These are phyloP conservation scores for Eremothecium coryli DNA, from an alignment of 1,139 yeast genomes.

Conservation along the genomic window DNA sequence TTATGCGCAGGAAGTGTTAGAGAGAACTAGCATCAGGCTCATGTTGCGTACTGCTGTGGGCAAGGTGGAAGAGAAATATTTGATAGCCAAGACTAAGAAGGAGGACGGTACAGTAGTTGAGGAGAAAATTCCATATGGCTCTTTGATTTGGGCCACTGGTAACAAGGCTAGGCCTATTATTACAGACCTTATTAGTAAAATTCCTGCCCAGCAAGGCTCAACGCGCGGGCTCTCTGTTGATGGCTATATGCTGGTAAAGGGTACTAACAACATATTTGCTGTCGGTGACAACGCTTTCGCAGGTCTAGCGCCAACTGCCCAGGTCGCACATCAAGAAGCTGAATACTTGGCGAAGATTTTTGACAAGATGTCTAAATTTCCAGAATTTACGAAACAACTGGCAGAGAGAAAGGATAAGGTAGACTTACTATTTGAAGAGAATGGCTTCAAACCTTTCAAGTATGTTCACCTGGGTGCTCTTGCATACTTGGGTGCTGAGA, in stretches of 20 bases:
- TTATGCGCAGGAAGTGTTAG: conserved; percentile 75
- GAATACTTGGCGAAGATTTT: conserved; percentile 69
- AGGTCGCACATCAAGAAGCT: conserved; percentile 95
- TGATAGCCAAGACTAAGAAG: conserved; percentile 64
- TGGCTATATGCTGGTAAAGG: conserved; percentile 75
- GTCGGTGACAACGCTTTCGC: conserved; percentile 89
- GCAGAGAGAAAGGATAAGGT: conserved; percentile 30
- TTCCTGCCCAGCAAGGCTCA: conserved; percentile 79
- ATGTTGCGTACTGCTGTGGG: conserved; percentile 81
- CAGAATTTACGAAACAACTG: conserved; percentile 45
- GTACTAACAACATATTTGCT: conserved; percentile 74
- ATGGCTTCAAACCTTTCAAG: conserved; percentile 48
- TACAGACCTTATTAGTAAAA: conserved; percentile 57
- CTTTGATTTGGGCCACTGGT: conserved; percentile 97
- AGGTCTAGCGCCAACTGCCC: conserved; percentile 92
- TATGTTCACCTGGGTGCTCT: conserved; percentile 67
- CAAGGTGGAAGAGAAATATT: conserved; percentile 62
- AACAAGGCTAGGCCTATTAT: conserved; percentile 79
- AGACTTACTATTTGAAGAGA: conserved; percentile 37
- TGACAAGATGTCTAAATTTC: conserved; percentile 63
- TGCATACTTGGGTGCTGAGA: conserved; percentile 83
- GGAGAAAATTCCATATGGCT: conserved; percentile 79
- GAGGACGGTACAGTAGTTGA: conserved; percentile 44
- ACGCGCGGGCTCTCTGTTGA: conserved; percentile 83
- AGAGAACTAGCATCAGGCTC: conserved; percentile 66